Evolutionary conservation across 2,329 filamentous ascomycete genomes (phyloP).

Genomic region (Fusarium sp.): DNA sequence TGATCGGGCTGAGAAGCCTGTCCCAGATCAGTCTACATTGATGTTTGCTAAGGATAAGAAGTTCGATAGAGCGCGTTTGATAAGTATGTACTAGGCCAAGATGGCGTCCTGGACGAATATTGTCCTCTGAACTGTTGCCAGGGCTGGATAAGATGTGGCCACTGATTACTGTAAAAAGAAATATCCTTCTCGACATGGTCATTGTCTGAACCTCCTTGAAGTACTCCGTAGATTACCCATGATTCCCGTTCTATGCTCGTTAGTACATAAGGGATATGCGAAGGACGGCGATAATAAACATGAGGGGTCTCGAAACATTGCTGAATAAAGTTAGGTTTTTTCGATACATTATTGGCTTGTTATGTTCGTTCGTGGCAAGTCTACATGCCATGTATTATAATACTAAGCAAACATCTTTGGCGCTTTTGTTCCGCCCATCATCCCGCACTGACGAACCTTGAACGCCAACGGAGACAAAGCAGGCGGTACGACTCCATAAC

Average conservation of each 20-base stretch:
- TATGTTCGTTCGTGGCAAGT: background rate
- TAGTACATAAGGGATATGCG: background rate
- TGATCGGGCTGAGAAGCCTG: constrained; percentile 45
- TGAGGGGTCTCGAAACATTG: background rate
- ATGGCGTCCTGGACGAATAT: constrained; percentile 4
- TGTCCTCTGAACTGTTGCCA: background rate
- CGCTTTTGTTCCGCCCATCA: constrained; percentile 14
- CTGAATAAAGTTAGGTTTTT: background rate
- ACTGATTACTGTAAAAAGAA: background rate
- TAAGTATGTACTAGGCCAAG: constrained; percentile 3
- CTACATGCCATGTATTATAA: background rate
- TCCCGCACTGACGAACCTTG: constrained; percentile 2
- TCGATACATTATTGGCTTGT: background rate
- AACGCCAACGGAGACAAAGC: background rate
- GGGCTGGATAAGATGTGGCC: constrained; percentile 5
- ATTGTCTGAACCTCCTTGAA: background rate
- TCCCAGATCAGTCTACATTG: constrained; percentile 1
- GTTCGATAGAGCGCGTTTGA: constrained; percentile 30
- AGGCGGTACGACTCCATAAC: constrained; percentile 1
- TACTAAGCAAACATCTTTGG: background rate
- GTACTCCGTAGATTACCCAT: background rate
- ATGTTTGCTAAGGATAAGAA: constrained; percentile 22
- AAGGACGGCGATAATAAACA: background rate
- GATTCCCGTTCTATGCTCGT: background rate
- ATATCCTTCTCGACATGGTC: constrained; percentile 2